Evolutionary conservation across 805 yeast species (phyloP), one percentile per base, ranked within the genome.

Genomic region (Monosporozyma aerobia): DNA sequence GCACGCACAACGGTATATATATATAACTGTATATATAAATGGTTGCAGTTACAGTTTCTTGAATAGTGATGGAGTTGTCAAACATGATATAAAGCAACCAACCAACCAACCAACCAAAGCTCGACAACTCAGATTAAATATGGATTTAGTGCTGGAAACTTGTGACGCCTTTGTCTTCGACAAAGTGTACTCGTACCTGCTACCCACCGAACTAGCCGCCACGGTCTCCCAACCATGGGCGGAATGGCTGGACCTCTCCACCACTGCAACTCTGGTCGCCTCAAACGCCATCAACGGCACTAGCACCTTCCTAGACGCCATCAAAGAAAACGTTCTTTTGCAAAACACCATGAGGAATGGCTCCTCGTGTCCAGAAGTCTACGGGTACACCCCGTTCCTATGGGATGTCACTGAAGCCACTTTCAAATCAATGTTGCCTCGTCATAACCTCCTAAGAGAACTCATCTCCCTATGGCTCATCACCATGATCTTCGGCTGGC

Each of bases 101-200:
- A n/a, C n/a, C n/a, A n/a, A n/a, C n/a, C n/a, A n/a, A n/a, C n/a
- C n/a, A n/a, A n/a, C n/a, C n/a, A 19, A 19, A 19, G 19, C 19
- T 19, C 19, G 1, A 19, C 29, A 27, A 27, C 29, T 27, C 29
- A 32, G 10, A 32, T 9, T 13, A 11, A 37, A 27, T 53, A 92
- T 94, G 99, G 99, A 94, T 84, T 74, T 94, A 63, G 90, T 89
- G 25, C 77, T 94, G 50, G 99, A 94, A 69, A 73, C 81, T 25
- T 71, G 75, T 47, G 99, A 94, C 70, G 76, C 87, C 48, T 87
- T 72, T 60, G 62, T 81, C 30, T 78, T 92, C 49, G 99, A 94
- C 72, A 76, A 74, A 65, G 72, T 80, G 16, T 92, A 90, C 62
- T 87, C 97, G 32, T 71, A 71, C 43, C 56, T 80, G 2, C 72